Evolutionary conservation across 106 monocot genomes (phyloP).

Genomic region (Dendrobium officinale): DNA sequence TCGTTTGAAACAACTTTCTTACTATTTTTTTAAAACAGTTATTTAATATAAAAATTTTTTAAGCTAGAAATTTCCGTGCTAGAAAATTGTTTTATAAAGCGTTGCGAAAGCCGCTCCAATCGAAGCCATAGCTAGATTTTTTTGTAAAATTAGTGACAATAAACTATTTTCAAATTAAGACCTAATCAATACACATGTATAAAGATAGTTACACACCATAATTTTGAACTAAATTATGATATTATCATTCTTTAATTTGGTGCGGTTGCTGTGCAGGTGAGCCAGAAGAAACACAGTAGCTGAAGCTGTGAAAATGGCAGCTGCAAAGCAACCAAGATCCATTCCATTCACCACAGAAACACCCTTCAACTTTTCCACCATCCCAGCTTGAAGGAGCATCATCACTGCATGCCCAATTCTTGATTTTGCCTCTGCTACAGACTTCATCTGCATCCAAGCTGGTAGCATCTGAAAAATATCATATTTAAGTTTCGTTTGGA

Average conservation of each 20-base stretch:
- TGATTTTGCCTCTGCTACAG: neutral
- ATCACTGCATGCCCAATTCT: slow-evolving; percentile 7
- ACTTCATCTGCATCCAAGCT: neutral
- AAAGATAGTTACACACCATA: too few species aligned
- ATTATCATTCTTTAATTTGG: neutral
- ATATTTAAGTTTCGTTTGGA: neutral
- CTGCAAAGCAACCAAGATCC: slow-evolving; percentile 13
- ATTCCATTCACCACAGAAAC: neutral
- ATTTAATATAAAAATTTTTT: too few species aligned
- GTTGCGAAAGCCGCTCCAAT: too few species aligned
- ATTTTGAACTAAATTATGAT: neutral
- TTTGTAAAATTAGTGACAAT: too few species aligned
- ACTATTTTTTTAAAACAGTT: too few species aligned
- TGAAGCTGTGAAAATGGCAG: neutral
- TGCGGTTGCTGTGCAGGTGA: neutral
- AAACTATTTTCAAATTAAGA: too few species aligned
- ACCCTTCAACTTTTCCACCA: neutral
- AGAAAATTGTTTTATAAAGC: too few species aligned
- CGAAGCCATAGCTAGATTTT: too few species aligned
- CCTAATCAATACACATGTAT: too few species aligned
- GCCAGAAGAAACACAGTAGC: slow-evolving; percentile 5
- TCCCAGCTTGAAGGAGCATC: slow-evolving; percentile 3
- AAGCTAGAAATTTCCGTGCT: too few species aligned
- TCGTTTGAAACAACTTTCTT: too few species aligned
- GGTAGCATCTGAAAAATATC: neutral